Base-by-base conservation (phyloP, 1,139 yeast species). In the Saccharomyces uvarum region DNA sequence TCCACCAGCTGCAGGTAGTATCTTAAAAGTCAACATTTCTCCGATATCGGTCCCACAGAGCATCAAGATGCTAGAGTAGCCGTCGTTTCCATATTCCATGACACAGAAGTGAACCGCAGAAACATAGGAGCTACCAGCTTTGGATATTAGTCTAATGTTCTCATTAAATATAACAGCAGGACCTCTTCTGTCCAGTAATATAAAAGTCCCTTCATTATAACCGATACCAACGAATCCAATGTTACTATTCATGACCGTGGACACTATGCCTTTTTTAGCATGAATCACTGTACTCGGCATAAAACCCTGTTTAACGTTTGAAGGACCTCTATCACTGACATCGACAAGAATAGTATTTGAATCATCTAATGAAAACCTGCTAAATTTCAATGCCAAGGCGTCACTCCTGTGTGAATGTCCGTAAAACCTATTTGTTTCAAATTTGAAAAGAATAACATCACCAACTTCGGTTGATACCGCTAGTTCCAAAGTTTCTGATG, bases 151-250 rank as follows among this genome's bases (percentile, higher is more conserved):
- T 16, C 59, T 62, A 19, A 73, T 57, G 31, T 73, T 70, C 13
- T 76, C 83, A 59, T 81, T 78, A 63, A 76, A 80, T 27, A 91
- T 86, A 2, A 88, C 75, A 0, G 90, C 89, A 1, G 96, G 96
- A 0, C 95, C 95, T 56, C 97, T 77, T 55, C 89, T 77, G 70
- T 93, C 98, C 58, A 93, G 73, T 0, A 93, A 84, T 2, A 86
- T 72, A 31, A 93, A 63, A 47, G 83, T 77, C 21, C 99, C 98
- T 13, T 85, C 80, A 51, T 79, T 79, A 68, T 88, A 90, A 0
- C 88, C 96, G 51, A 88, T 74, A 0, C 89, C 96, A 4, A 87
- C 88, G 73, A 93, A 90, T 0, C 97, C 97, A 52, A 89, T 76
- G 59, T 86, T 80, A 59, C 91, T 84, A 69, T 87, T 79, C 55